These are phyloP conservation scores for Chrysanthemum makinoi DNA, from an alignment of 129 eudicot species.

Conservation along the genomic window DNA sequence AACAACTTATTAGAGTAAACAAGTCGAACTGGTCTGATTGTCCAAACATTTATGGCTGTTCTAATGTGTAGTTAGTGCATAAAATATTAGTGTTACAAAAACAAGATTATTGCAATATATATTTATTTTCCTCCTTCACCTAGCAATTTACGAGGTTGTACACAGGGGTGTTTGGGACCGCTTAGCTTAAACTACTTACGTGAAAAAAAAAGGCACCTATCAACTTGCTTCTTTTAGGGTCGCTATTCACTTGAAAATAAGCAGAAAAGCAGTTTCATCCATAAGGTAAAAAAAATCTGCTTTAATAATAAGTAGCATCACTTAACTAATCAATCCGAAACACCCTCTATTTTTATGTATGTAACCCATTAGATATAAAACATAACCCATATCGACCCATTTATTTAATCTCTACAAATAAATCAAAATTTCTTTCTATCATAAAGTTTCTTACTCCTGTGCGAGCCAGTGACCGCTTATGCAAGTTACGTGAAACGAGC, in stretches of 20 bases:
- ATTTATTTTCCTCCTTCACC: background rate
- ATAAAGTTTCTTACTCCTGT: slow-evolving; percentile 38
- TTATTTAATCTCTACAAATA: background rate
- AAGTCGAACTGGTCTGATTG: background rate
- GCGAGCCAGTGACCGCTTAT: background rate
- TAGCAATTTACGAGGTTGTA: too few relatives aligned
- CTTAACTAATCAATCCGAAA: too few relatives aligned
- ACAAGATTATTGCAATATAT: background rate
- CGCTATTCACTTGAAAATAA: too few relatives aligned
- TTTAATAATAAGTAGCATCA: too few relatives aligned
- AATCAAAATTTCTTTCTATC: background rate
- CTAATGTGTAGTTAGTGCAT: background rate
- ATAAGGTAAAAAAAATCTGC: too few relatives aligned
- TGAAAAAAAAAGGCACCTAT: background rate
- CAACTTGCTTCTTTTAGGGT: too few relatives aligned
- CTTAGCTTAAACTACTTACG: too few relatives aligned
- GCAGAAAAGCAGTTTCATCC: too few relatives aligned
- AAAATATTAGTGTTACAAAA: background rate
- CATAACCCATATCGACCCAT: background rate
- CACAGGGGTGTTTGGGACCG: too few relatives aligned
- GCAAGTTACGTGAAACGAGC: slow-evolving; percentile 28
- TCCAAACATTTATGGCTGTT: too few relatives aligned
- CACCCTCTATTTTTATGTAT: too few relatives aligned
- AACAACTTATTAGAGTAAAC: background rate
- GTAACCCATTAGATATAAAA: too few relatives aligned